Evolutionary conservation across 2,329 filamentous ascomycete species (phyloP), one percentile per base, ranked within the genome.

Genomic region (Aspergillus sp.): DNA sequence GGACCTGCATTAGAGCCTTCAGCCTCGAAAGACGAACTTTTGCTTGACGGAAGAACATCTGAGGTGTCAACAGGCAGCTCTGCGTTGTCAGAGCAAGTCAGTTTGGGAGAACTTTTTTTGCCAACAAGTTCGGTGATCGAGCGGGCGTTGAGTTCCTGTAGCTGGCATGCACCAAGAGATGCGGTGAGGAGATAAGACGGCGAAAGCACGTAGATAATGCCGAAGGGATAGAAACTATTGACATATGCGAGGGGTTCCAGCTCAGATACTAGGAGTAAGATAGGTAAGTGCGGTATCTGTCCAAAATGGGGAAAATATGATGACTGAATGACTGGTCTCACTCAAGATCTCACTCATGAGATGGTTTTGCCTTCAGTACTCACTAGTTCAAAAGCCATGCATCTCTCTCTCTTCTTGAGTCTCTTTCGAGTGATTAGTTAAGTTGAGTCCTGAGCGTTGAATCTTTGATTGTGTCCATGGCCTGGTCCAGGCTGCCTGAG

Each of bases 141-240:
- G 53, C 54, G 54, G 31, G 23, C 48, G 17, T 34, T 31, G 25
- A 54, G 54, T 54, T 52, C 53, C 66, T 67, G 64, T 68, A 64
- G 61, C 62, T 41, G 17, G 41, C 41, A 64, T 61, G 66, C 64
- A 67, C 31, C 19, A 63, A 34, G 57, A 60, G 57, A 61, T 66
- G 65, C 65, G 61, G 65, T 64, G 65, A 66, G 55, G 51, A 55
- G 34, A 58, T n/a, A 46, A 46, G 28, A 48, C 25, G 25, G 25
- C 4, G 54, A 56, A 38, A 56, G 13, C 19, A 28, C 19, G 30
- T 19, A 23, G 43, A 48, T 23, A 30, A 46, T 25, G 50, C 13
- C 23, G 23, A 53, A 63, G 41, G 15, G 53, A 49, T 28, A 46
- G 25, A 28, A 28, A 56, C 45, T 46, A 61, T 61, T 54, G 34